phyloP scores from a whole-genome alignment of 495 filamentous ascomycete species.

The Paragyromitra xinjiangensis region DNA sequence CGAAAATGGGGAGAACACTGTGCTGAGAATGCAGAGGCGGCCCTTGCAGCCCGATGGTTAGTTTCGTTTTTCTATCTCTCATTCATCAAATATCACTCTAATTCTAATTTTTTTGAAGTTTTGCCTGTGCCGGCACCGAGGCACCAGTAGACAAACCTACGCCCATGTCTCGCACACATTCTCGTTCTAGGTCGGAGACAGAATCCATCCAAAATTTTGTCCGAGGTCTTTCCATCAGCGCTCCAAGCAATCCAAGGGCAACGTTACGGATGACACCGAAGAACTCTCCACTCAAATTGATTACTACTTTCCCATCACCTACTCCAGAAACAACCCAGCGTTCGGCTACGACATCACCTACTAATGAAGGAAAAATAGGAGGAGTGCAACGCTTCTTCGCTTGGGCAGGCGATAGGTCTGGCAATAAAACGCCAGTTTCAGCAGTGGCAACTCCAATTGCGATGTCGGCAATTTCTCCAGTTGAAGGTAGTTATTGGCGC shows the following conservation, averaged over 20 bases:
- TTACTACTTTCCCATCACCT: conserved; percentile 74
- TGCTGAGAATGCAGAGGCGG: conserved; percentile 82
- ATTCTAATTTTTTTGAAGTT: conserved; percentile 59
- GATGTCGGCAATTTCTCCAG: conserved; percentile 84
- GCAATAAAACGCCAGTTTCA: conserved; percentile 75
- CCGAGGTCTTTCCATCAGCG: conserved; percentile 55
- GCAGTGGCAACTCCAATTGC: conserved; percentile 77
- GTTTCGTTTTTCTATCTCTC: conserved; percentile 35
- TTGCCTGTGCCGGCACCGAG: conserved; percentile 80
- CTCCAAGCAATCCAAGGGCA: conserved; percentile 54
- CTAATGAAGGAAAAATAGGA: conserved; percentile 46
- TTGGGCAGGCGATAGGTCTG: conserved; percentile 74
- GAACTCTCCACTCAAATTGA: conserved; percentile 87
- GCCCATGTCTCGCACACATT: conserved; percentile 49
- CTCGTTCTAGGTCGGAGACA: conserved; percentile 54
- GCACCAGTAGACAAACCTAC: conserved; percentile 61
- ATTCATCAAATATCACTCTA: conserved; percentile 38
- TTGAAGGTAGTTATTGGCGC: conserved; percentile 61
- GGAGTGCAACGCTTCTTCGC: conserved; percentile 67
- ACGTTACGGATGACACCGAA: conserved; percentile 65
- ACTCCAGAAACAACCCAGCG: conserved; percentile 54
- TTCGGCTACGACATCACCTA: conserved; percentile 55
- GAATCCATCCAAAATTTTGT: conserved; percentile 53
- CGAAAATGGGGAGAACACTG: conserved; percentile 95
- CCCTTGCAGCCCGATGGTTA: conserved; percentile 87